Evolutionary conservation across 768 basidiomycete genomes (phyloP), one percentile per base, ranked within the genome.

Genomic region (Sarcodon aspratus): DNA sequence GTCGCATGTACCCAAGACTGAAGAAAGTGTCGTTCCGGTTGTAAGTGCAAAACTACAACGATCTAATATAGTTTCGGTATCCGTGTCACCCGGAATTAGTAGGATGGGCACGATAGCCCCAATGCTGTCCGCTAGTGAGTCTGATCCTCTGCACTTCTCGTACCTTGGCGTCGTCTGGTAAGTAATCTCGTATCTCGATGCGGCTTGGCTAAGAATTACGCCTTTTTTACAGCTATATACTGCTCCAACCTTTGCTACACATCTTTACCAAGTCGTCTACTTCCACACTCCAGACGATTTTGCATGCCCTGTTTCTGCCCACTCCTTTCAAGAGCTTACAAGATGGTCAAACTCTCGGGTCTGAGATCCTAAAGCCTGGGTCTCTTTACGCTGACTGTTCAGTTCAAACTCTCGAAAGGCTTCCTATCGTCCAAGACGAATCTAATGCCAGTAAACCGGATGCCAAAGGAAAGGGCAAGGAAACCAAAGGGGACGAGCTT

Each of bases 281-380:
- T 3, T 66, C 77, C 7, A 67, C 82, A 0, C 67, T 85, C n/a
- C 87, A 95, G 59, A 74, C 80, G 3, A 68, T 92, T n/a, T 63
- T 93, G 3, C 91, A 91, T 52, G 82, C 75, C 0, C 74, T 95
- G 11, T 92, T 87, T 61, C 73, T 90, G 12, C 87, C 87, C 1
- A 86, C 83, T 3, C 85, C 85, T 3, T 80, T 85, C 67, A 87
- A 85, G 62, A 66, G 60, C 43, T 43, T 27, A 18, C 10, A 38
- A 10, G 50, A 33, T 36, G 37, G 33, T 44, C 33, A 17, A 48
- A 46, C 45, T 48, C 49, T 34, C 36, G 13, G 37, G 10, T 55
- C 55, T 17, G 85, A 89, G 57, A 74, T 85, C 2, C 69, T 90
- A 37, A 84, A 82, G 61, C 82, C 86, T 2, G 87, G 86, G 0